phyloP scores from a whole-genome alignment of 306 rosid species.

The Arachis stenosperma region DNA sequence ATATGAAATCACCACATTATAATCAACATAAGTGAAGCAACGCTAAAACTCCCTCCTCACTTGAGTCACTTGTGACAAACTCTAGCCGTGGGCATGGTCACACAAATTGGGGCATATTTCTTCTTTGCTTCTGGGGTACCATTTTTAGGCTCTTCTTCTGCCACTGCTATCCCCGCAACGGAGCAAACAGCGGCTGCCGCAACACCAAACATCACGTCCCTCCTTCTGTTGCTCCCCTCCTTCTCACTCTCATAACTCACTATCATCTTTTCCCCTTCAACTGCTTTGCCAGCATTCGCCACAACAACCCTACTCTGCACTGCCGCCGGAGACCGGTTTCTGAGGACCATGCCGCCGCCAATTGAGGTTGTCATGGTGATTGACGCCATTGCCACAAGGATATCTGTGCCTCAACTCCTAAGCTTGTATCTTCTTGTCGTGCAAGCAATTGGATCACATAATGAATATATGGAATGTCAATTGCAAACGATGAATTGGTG shows the following conservation, averaged over 20 bases:
- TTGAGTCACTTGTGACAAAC: conserved; percentile 47
- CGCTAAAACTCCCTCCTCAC: not conserved
- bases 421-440: not conserved
- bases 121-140: conserved; percentile 57
- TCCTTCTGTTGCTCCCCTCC: conserved; percentile 45
- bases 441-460: conserved; percentile 12
- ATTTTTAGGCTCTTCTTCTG: conserved; percentile 42
- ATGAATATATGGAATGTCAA: conserved; percentile 32
- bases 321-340: conserved; percentile 12
- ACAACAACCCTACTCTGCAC: conserved; percentile 15
- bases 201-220: conserved; percentile 46
- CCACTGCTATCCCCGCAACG: conserved; percentile 43
- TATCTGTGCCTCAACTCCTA: not conserved
- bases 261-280: conserved; percentile 32
- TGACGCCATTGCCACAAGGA: conserved; percentile 46
- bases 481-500: not conserved
- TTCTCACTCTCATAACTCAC: conserved; percentile 31
- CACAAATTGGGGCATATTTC: conserved; percentile 55
- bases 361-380: conserved; percentile 52
- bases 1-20: conserved; percentile 20
- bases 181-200: conserved; percentile 50
- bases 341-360: conserved; percentile 25
- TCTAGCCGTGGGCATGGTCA: conserved; percentile 56
- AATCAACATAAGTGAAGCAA: not conserved
- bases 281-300: conserved; percentile 22